phyloP scores from a whole-genome alignment of 306 rosid species.

The Lathyrus oleraceus region DNA sequence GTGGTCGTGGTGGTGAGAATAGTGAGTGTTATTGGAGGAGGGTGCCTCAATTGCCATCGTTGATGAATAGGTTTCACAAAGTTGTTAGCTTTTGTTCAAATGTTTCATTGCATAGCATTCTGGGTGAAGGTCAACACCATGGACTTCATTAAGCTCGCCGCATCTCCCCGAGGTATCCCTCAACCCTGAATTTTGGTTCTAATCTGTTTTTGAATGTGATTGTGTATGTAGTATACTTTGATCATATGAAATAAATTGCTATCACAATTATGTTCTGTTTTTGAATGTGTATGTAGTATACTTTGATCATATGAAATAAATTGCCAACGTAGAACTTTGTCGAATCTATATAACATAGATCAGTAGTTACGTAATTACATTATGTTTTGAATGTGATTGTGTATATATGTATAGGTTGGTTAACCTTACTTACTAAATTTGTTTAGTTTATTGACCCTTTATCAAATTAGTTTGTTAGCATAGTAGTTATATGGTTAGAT shows the following conservation, averaged over 20 bases:
- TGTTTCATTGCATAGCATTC: conserved; percentile 52
- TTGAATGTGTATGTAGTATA: not conserved
- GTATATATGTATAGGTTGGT: not conserved
- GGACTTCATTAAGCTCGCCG: conserved; percentile 28
- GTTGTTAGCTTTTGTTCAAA: conserved; percentile 75
- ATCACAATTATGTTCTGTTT: not conserved
- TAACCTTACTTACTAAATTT: not conserved
- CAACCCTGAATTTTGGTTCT: not conserved
- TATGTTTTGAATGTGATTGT: conserved; percentile 8
- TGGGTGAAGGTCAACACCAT: conserved; percentile 41
- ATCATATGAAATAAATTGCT: not conserved
- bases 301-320: conserved; percentile 11
- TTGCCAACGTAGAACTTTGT: not conserved
- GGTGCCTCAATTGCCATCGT: conserved; percentile 68
- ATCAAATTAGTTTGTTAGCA: not conserved
- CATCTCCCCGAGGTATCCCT: conserved; percentile 40
- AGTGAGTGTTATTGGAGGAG: conserved; percentile 66
- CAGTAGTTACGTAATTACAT: no score
- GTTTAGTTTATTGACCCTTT: not conserved
- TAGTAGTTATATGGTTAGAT: not conserved
- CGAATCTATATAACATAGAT: no score
- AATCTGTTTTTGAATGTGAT: conserved; percentile 21
- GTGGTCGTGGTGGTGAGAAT: conserved; percentile 32
- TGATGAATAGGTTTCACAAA: conserved; percentile 71
- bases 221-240: not conserved